A percentile compares a stretch with the other conserved stretches of the same genome.
These are phyloP conservation scores for Spiromastix sp. DNA, from an alignment of 2,329 filamentous ascomycete species.

Conservation along the genomic window DNA sequence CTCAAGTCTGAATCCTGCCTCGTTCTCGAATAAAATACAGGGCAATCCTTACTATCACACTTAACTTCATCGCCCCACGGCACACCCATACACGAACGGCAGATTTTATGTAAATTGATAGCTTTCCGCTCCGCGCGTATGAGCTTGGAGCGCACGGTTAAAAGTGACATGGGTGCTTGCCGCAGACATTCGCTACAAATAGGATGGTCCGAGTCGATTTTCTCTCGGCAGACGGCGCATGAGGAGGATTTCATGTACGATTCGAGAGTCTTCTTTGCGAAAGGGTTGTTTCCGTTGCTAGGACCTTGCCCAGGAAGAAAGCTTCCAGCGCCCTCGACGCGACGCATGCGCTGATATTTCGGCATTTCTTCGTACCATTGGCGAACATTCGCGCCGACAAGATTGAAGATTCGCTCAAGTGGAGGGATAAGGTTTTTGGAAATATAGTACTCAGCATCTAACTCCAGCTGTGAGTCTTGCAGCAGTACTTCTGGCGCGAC, in stretches of 20 bases:
- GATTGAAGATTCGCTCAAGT: conserved; percentile 89
- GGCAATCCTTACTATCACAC: conserved; percentile 87
- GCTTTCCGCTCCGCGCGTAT: conserved; percentile 53
- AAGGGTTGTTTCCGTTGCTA: conserved; percentile 5
- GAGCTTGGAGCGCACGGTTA: conserved; percentile 53
- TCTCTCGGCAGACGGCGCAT: conserved; percentile 65
- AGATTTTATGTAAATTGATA: conserved; percentile 58
- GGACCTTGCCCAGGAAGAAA: conserved; percentile 15
- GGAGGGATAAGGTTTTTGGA: conserved; percentile 91
- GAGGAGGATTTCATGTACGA: conserved; percentile 76
- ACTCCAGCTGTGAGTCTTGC: conserved; percentile 61
- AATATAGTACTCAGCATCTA: conserved; percentile 97
- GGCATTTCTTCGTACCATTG: conserved; percentile 97
- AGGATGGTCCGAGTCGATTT: conserved; percentile 39
- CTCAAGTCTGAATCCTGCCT: conserved; percentile 27
- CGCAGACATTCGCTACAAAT: conserved; percentile 30
- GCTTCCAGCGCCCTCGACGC: conserved; percentile 36
- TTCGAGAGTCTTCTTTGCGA: conserved; percentile 66
- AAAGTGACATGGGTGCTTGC: conserved; percentile 46
- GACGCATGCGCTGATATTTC: conserved; percentile 67
- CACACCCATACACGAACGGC: conserved; percentile 67
- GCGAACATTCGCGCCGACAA: conserved; percentile 83
- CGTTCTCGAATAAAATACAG: conserved; percentile 63
- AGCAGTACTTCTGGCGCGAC: conserved; percentile 79
- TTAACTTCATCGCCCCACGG: conserved; percentile 64